Evolutionary conservation across 495 filamentous ascomycete species (phyloP).

Genomic region (Xylaria bambusicola): DNA sequence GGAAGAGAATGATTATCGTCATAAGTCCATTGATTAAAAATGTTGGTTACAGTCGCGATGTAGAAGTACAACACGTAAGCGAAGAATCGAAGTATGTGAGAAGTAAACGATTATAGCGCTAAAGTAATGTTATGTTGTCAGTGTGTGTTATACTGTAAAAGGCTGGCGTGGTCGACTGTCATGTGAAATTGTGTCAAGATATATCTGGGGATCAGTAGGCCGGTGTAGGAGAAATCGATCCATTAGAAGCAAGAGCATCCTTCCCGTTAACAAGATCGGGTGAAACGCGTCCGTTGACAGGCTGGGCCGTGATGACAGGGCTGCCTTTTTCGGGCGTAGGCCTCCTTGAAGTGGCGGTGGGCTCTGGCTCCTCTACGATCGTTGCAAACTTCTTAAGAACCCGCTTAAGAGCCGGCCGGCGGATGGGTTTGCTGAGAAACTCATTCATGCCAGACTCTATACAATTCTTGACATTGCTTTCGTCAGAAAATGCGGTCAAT

Average conservation of each 20-base stretch:
- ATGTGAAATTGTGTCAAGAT: neutral
- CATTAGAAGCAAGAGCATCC: constrained; percentile 15
- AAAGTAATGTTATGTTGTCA: no score
- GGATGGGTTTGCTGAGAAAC: constrained; percentile 79
- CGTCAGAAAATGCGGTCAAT: constrained; percentile 86
- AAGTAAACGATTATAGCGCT: no score
- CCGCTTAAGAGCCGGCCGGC: constrained; percentile 78
- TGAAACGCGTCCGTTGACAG: constrained; percentile 13
- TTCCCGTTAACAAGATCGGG: constrained; percentile 3
- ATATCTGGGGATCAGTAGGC: neutral
- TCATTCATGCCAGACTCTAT: constrained; percentile 75
- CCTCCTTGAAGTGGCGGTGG: constrained; percentile 32
- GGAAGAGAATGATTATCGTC: neutral
- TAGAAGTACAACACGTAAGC: constrained; percentile 9
- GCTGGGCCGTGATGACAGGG: neutral
- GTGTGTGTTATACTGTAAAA: neutral
- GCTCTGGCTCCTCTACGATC: constrained; percentile 56
- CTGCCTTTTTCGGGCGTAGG: constrained; percentile 32
- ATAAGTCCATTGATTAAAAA: constrained; percentile 4
- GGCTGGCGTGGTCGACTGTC: neutral
- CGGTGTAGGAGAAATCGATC: neutral
- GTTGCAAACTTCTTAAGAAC: constrained; percentile 70
- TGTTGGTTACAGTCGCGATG: neutral
- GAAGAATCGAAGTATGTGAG: neutral
- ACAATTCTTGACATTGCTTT: constrained; percentile 84